Evolutionary conservation across 768 basidiomycete species (phyloP).

Genomic region (Mycena galericulata): DNA sequence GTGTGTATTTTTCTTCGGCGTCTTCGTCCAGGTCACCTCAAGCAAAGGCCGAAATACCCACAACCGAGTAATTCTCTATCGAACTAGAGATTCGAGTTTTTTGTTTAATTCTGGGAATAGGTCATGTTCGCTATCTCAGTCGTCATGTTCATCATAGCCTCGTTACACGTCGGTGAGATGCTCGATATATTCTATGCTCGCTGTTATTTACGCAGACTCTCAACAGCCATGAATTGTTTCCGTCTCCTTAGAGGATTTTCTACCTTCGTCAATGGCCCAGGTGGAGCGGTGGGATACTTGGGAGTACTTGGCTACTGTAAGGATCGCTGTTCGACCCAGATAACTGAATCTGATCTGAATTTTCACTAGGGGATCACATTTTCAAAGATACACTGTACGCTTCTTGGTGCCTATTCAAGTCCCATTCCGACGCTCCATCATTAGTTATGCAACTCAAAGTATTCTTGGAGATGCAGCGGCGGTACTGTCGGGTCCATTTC

Average conservation of each 20-base stretch:
- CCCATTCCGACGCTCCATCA: not conserved
- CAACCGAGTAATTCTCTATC: too few relatives aligned
- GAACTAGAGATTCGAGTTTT: too few relatives aligned
- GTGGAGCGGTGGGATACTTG: conserved; percentile 34
- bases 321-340: not conserved
- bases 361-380: conserved; percentile 35
- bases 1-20: conserved; percentile 25
- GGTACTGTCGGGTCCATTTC: conserved; percentile 5
- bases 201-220: not conserved
- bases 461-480: conserved; percentile 35
- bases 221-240: conserved; percentile 35
- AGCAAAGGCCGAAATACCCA: conserved; percentile 14
- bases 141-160: conserved; percentile 36
- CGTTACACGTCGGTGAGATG: conserved; percentile 30
- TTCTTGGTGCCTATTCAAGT: too few relatives aligned
- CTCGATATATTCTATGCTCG: not conserved
- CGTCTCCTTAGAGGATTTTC: conserved; percentile 32
- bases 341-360: not conserved
- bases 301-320: conserved; percentile 30
- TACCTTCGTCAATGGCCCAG: conserved; percentile 10
- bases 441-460: conserved; percentile 33
- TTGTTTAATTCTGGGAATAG: too few relatives aligned
- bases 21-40: conserved; percentile 24
- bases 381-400: conserved; percentile 32
- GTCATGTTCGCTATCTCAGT: conserved; percentile 33